Evolutionary conservation across 176 grass and related monocot species (phyloP), one percentile per base, ranked within the genome.

Genomic region (Oropetium thomaeum): DNA sequence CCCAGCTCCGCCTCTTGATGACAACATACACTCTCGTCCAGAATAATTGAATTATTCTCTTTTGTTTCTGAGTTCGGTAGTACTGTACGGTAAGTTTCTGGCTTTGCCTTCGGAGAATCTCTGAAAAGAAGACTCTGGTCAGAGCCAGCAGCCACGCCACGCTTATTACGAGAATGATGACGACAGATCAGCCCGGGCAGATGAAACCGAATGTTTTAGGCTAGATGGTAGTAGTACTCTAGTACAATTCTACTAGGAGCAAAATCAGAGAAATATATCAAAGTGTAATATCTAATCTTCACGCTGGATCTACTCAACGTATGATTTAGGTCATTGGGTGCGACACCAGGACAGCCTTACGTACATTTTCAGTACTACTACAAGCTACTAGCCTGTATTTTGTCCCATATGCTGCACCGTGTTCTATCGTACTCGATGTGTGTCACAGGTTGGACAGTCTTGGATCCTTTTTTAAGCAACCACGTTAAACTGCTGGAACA

Each of bases 21-120:
- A 23, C 34, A 60, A 16, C 57, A 75, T 35, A n/a, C 41, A 76
- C 72, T 15, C 67, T 11, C 28, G 38, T 3, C 43, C 55, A 27
- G 32, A 33, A 45, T 75, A 0, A 44, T 61, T 60, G 32, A 33
- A 45, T 75, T 1, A 44, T 61, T 60, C 25, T 17, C 53, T 42
- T 44, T 41, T 54, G 15, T 15, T 16, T 2, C 5, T 37, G n/a
- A n/a, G n/a, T n/a, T n/a, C n/a, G n/a, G n/a, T n/a, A n/a, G n/a
- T n/a, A 29, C 17, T 33, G n/a, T n/a, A n/a, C n/a, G n/a, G n/a
- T n/a, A n/a, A 40, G 60, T n/a, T 26, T 48, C 76, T 58, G 39
- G 65, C 59, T 44, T 73, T 78, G 41, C 59, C 7, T 62, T 62
- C 43, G 70, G 63, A 86, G 68, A 30, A 62, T 83, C 53, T 83